These are phyloP conservation scores for Durusdinium trenchii DNA, from an alignment of 73 alveolate species.

Conservation along the genomic window DNA sequence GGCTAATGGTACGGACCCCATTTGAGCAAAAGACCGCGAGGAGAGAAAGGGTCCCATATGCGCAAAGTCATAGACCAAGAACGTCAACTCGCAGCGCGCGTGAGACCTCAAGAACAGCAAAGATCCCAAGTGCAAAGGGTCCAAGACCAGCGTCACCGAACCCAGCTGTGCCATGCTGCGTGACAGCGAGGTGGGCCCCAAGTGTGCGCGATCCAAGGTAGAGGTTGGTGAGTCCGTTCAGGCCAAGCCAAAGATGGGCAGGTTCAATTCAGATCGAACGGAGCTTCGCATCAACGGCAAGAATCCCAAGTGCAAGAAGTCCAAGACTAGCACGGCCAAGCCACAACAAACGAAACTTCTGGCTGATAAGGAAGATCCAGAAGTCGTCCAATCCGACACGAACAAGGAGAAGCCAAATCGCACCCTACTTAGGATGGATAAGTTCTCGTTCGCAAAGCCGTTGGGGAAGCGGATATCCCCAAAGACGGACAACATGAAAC, in stretches of 20 bases:
- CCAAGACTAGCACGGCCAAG: background rate
- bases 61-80: background rate
- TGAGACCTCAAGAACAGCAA: background rate
- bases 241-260: background rate
- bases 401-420: slow-evolving; percentile 44
- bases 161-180: background rate
- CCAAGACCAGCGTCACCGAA: background rate
- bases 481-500: background rate
- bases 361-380: background rate
- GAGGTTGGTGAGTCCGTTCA: background rate
- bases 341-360: slow-evolving; percentile 20
- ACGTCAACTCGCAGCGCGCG: background rate
- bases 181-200: background rate
- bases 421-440: slow-evolving; percentile 74
- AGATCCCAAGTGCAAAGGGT: slow-evolving; percentile 37
- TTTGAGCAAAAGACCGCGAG: background rate
- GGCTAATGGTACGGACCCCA: background rate
- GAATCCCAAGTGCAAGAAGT: slow-evolving; percentile 40
- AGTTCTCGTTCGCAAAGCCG: slow-evolving; percentile 74
- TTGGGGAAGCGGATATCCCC: slow-evolving; percentile 76
- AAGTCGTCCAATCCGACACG: slow-evolving; percentile 2
- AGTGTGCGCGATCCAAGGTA: slow-evolving; percentile 25
- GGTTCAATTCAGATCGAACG: background rate
- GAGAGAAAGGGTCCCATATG: background rate
- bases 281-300: background rate